Base-by-base conservation (phyloP, 2,329 filamentous ascomycete genomes). In the Malbranchea zuffiana region DNA sequence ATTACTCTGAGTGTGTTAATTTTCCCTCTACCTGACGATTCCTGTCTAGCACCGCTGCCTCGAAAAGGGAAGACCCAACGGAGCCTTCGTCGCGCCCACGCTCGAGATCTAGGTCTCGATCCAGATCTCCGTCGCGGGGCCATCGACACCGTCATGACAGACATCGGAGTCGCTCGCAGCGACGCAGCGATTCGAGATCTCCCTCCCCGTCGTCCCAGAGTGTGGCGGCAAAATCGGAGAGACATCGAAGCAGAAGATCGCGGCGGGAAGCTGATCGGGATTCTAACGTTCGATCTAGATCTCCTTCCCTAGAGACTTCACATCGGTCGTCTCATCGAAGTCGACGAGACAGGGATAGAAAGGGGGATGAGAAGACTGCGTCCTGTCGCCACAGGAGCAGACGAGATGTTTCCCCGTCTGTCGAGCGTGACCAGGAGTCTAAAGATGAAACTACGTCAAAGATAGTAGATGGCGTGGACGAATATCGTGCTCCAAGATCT, bases 231-330 rank as follows among this genome's bases (percentile, higher is more conserved):
- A 62, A 61, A 18, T 43, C 47, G 7, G 52, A 55, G n/a, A 48
- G 45, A 18, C 50, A 48, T 18, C 45, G 45, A 21, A 46, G 49
- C 32, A 49, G 42, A 36, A 66, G 39, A 48, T 61, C 46, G 8
- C 53, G 49, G 33, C 50, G 48, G 18, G 56, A 58, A 5, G 61
- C 62, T 11, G 67, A 70, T 32, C 34, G 50, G 43, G 44, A 46
- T 43, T 57, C 58, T 45, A 60, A 66, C 32, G 64, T 75, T 32
- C 69, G 71, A 34, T 76, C 78, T 0, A 69, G 79, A 40, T 83
- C 80, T 4, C 68, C 69, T 4, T 84, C 82, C 2, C 72, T 71
- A 1, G 72, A 75, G 8, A 68, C 70, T 6, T 68, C 68, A 4
- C 66, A 67, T 24, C 74, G 69, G 37, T 69, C 72, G 5, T 67